Percentiles rank a stretch among this genome's conserved stretches.
phyloP scores from a whole-genome alignment of 2,329 filamentous ascomycete species.

The Aspergillus aculeatinus region DNA sequence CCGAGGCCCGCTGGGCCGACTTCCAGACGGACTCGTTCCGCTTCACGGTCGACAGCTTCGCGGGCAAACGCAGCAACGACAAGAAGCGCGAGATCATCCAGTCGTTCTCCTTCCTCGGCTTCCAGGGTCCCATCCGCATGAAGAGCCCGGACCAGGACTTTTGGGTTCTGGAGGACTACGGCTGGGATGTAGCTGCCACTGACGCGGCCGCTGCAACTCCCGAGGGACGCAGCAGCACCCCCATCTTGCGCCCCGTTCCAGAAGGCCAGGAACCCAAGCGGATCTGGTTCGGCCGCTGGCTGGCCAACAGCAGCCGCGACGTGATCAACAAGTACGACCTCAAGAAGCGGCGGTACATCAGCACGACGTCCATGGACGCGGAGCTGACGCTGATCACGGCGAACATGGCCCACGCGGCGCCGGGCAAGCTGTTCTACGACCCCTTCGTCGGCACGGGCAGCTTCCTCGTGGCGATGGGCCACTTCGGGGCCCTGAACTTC shows the following conservation, averaged over 20 bases:
- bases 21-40: constrained; percentile 73
- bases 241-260: background rate
- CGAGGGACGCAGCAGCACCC: constrained; percentile 30
- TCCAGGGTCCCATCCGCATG: constrained; percentile 77
- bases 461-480: constrained; percentile 84
- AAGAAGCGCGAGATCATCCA: constrained; percentile 76
- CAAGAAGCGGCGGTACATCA: constrained; percentile 91
- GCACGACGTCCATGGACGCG: constrained; percentile 95
- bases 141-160: constrained; percentile 72
- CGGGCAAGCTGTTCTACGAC: constrained; percentile 87
- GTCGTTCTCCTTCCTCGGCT: constrained; percentile 73
- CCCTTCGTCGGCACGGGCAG: constrained; percentile 95
- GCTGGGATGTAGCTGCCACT: constrained; percentile 42
- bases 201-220: constrained; percentile 35
- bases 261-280: constrained; percentile 52
- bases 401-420: constrained; percentile 79
- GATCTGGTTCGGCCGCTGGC: constrained; percentile 70
- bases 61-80: constrained; percentile 63
- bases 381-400: constrained; percentile 89
- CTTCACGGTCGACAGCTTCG: constrained; percentile 81
- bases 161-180: constrained; percentile 79
- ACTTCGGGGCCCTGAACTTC: constrained; percentile 80
- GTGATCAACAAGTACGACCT: constrained; percentile 74
- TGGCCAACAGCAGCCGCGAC: constrained; percentile 67
- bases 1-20: constrained; percentile 60